Evolutionary conservation across 2,329 filamentous ascomycete species (phyloP), one percentile per base, ranked within the genome.

Genomic region (Pseudogymnoascus sp.): DNA sequence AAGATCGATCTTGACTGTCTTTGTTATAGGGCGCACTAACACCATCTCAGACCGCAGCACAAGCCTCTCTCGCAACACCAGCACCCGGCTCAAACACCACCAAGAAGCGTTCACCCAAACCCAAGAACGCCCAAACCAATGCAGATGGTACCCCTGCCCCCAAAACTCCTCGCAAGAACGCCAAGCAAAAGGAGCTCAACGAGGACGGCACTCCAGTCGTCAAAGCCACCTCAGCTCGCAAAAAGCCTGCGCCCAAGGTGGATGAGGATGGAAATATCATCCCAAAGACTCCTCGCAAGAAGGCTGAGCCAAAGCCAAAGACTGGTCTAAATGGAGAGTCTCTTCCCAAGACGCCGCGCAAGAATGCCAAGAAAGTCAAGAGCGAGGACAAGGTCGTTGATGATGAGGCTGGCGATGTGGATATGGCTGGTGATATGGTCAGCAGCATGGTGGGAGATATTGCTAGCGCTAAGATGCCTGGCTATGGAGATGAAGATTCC

Each of bases 141-240:
- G n/a, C 28, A 6, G 36, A 40, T 5, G 59, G 38, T 2, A 31
- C 59, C 10, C 3, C 56, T 8, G 31, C 16, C 1, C 31, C 38
- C n/a, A 60, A 38, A 16, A 60, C 59, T 5, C 59, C 59, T 18
- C 59, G 59, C 34, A 60, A 60, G 59, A 60, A 60, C 1, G 31
- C 34, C 4, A 40, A 23, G 14, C 4, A 5, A 1, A 40, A 23
- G 31, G 37, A 37, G 12, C 18, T 38, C 59, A 40, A 60, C 59
- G 37, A 37, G 14, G 59, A 60, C n/a, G 34, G 59, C 23, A 60
- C 34, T 40, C 59, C 34, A 5, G 37, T 60, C 4, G 59, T 12
- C n/a, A 60, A 60, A 40, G 23, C 59, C 34, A 31, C 46, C 10
- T 28, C 46, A 34, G 28, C 11, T 16, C 36, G 38, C 36, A 38